Conservation (phyloP, 202 grass and related monocot species). For the Bolboschoenoplectus hybrid region DNA sequence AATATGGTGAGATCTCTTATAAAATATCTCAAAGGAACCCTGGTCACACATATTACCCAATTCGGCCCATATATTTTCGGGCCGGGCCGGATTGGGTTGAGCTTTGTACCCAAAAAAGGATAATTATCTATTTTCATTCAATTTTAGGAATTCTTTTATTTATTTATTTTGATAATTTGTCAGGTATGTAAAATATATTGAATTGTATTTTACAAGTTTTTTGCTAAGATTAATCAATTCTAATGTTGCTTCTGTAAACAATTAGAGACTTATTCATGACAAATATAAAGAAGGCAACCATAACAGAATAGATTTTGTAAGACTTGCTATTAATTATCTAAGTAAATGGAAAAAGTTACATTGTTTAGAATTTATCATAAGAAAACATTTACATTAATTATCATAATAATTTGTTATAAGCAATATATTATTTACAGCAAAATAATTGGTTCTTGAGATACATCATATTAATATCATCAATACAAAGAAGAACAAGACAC, state of each 20-base stretch:
- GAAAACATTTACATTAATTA: slow-evolving; percentile 4
- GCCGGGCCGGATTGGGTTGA: not conserved
- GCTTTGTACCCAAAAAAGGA: not conserved
- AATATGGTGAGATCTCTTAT: too few species aligned
- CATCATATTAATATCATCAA: not conserved
- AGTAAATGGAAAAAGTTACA: not conserved
- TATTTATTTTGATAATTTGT: too few species aligned
- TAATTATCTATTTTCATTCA: too few species aligned
- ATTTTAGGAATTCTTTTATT: too few species aligned
- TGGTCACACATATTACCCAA: not conserved
- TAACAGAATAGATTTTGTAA: not conserved
- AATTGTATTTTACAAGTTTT: too few species aligned
- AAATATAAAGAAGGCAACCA: not conserved
- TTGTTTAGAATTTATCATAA: not conserved
- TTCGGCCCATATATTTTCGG: not conserved
- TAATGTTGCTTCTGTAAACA: too few species aligned
- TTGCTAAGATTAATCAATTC: too few species aligned
- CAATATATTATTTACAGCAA: slow-evolving; percentile 29
- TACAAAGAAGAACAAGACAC: not conserved
- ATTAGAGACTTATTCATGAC: too few species aligned
- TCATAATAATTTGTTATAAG: slow-evolving; percentile 11
- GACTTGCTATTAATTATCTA: not conserved
- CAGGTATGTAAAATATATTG: too few species aligned
- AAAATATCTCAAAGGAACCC: too few species aligned
- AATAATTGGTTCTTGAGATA: not conserved